Conservation (phyloP, 176 grass and related monocot genomes). For the Avena eriantha region DNA sequence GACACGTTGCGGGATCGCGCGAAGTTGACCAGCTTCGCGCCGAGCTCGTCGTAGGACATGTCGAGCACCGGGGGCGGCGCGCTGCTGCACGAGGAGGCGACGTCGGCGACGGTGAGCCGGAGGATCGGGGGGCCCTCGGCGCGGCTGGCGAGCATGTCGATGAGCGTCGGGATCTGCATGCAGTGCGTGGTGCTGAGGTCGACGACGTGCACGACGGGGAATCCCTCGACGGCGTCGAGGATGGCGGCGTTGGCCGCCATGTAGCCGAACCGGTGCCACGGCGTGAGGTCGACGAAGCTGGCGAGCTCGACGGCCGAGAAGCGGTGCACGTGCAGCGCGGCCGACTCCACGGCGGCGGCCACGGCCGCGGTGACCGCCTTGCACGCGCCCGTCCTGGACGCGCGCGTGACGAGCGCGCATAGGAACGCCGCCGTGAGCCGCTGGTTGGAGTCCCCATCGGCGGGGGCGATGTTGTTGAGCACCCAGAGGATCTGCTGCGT, state of each 20-base stretch:
- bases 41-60: conserved; percentile 88
- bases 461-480: conserved; percentile 95
- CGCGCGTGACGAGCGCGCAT: conserved; percentile 78
- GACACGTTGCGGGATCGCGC: conserved; percentile 73
- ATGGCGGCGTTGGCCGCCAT: conserved; percentile 83
- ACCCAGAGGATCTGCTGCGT: conserved; percentile 99
- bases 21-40: conserved; percentile 74
- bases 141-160: conserved; percentile 79
- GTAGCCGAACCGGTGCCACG: conserved; percentile 96
- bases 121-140: conserved; percentile 76
- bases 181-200: conserved; percentile 93
- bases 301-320: conserved; percentile 93
- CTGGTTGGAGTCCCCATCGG: conserved; percentile 93
- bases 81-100: conserved; percentile 6
- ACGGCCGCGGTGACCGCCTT: conserved; percentile 65
- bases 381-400: conserved; percentile 86
- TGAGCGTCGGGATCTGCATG: conserved; percentile 99
- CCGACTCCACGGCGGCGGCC: conserved; percentile 50
- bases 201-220: conserved; percentile 75
- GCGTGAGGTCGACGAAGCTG: conserved; percentile 92
- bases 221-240: conserved; percentile 81
- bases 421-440: conserved; percentile 88
- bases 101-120: conserved; percentile 69
- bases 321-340: conserved; percentile 63
- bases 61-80: conserved; percentile 62